Evolutionary conservation across 768 basidiomycete species (phyloP), one percentile per base, ranked within the genome.

Genomic region (Mrakia hoshinonis): DNA sequence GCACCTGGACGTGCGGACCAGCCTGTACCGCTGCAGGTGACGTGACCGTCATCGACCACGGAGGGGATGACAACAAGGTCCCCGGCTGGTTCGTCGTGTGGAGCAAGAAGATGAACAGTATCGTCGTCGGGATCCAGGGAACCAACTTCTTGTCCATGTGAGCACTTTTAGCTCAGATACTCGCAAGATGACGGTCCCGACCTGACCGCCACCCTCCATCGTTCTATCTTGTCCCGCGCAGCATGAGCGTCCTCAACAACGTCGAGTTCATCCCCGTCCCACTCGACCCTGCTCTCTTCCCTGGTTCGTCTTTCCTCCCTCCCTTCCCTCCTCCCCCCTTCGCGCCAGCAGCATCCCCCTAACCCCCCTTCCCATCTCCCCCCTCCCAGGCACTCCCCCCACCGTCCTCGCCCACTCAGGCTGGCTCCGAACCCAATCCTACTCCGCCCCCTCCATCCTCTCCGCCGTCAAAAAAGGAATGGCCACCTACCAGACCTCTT

Each of bases 81-180:
- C 64, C 64, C 1, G 43, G 48, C 1, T 65, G 46, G 38, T 65
- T 47, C 18, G 64, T 65, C 9, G n/a, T 26, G 1, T 65, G 38
- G 24, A 47, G 43, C 2, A 38, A 31, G 11, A 38, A n/a, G 7
- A 18, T 26, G 26, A 34, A 65, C n/a, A 12, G 43, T 11, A 34
- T 65, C 64, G 31, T 65, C 29, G 64, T 65, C 10, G 64, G 29
- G 2, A 39, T 47, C n/a, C 64, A 65, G 29, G 64, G 64, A 10
- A 48, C 46, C 11, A 65, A 61, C 46, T 51, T 47, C 64, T 20
- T 63, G 1, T 63, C 43, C 11, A 39, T 63, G 61, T 63, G 36
- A 63, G 61, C 31, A n/a, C 9, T n/a, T n/a, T n/a, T n/a, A n/a
- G n/a, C n/a, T n/a, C n/a, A n/a, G n/a, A n/a, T n/a, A n/a, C n/a